Evolutionary conservation across 352 stramenopile species (phyloP).

Genomic region (Pythium vanterpoolii): DNA sequence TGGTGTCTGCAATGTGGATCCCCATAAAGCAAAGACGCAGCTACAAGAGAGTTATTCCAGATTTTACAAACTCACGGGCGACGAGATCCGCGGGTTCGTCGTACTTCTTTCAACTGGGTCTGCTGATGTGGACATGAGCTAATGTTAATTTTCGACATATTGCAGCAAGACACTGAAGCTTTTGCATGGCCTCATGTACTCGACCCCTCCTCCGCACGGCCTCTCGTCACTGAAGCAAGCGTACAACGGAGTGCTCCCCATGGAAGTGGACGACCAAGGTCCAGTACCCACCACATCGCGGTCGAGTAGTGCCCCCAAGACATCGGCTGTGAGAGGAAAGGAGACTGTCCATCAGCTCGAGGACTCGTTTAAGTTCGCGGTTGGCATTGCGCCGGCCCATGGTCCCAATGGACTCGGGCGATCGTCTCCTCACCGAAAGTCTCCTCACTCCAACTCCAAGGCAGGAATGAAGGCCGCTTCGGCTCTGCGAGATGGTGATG

Average conservation of each 20-base stretch:
- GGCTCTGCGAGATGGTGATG: conserved; percentile 3
- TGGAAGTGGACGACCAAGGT: conserved; percentile 25
- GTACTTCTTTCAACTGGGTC: background rate
- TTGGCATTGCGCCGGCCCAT: conserved; percentile 50
- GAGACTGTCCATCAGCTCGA: conserved; percentile 55
- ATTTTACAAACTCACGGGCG: conserved; percentile 70
- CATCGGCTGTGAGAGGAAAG: conserved; percentile 7
- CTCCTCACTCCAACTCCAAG: conserved; percentile 15
- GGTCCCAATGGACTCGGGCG: conserved; percentile 12
- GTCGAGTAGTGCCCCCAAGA: background rate
- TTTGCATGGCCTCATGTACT: conserved; percentile 69
- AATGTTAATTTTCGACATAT: background rate
- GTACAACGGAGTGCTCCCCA: conserved; percentile 1
- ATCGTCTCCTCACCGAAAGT: conserved; percentile 18
- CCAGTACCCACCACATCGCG: background rate
- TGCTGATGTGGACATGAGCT: too few species aligned
- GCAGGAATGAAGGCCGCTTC: conserved; percentile 28
- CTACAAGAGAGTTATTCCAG: conserved; percentile 79
- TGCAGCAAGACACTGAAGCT: conserved; percentile 62
- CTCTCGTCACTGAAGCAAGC: background rate
- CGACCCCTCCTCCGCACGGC: conserved; percentile 13
- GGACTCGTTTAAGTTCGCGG: conserved; percentile 76
- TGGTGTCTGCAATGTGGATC: conserved; percentile 37
- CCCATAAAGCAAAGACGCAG: conserved; percentile 37
- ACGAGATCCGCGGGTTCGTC: conserved; percentile 71